Conservation (phyloP, 257 asterid genomes). For the Fraxinus cuspidata region DNA sequence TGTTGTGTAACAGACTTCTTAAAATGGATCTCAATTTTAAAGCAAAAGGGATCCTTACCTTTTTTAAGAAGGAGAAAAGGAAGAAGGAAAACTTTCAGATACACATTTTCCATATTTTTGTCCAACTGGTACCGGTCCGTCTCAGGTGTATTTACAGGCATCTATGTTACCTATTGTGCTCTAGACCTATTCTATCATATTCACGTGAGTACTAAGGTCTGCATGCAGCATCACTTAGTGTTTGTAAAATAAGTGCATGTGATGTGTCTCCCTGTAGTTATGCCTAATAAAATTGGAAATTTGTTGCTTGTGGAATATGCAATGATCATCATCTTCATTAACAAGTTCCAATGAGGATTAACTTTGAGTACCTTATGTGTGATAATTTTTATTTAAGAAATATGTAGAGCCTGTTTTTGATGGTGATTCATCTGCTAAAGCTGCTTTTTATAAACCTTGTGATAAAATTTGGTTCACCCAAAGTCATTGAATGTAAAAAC, state of each 20-base stretch:
- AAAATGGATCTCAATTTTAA: neutral
- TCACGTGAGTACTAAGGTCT: too few species aligned
- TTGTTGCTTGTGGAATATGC: neutral
- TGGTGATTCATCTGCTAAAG: neutral
- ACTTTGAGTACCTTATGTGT: neutral
- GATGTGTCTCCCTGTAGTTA: neutral
- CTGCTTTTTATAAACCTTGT: neutral
- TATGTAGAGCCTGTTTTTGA: neutral
- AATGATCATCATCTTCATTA: neutral
- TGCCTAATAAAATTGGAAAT: neutral
- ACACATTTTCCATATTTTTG: neutral
- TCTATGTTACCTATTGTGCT: neutral
- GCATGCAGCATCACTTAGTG: neutral
- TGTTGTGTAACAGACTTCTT: neutral
- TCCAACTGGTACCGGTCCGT: neutral
- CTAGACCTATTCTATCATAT: neutral
- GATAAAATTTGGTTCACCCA: neutral
- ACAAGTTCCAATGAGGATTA: neutral
- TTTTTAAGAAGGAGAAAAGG: neutral
- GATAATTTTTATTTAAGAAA: neutral
- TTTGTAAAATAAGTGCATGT: neutral
- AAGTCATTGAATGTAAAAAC: neutral
- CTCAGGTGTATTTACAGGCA: neutral
- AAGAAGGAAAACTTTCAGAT: neutral
- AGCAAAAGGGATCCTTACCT: neutral